Base-by-base conservation (phyloP, 1,139 yeast species). In the Sugiyamaella sp. region DNA sequence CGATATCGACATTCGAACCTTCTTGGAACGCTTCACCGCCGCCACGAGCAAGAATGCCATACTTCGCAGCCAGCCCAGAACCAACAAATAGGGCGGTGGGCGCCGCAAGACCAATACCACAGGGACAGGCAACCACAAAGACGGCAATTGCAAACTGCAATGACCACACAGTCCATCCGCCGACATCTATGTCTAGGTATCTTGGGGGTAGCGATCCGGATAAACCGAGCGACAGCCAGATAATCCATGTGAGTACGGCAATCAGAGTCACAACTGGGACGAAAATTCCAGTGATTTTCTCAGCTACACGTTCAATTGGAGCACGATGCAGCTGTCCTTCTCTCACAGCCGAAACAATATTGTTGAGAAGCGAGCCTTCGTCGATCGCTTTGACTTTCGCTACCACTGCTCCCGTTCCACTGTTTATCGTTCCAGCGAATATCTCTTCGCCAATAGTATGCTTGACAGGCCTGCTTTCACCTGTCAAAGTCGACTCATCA, bases 41-140 rank as follows among this genome's bases (percentile, higher is more conserved):
- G 32, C 93, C 93, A 63, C 85, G 79, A 1, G 87, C 90, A 46
- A 86, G 72, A 47, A 86, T 83, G n/a, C 95, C 95, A 65, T 82
- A 74, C 37, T 80, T 75, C 0, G 96, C 96, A 24, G 95, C 95
- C 17, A 87, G 78, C 1, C 96, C 95, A 10, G 95, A 84, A 16
- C 96, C 96, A 3, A 89, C 95, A 85, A 86, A 88, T 29, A 89
- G 78, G 0, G 96, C 96, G 2, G 96, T 88, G 1, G 96, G 96
- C 0, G 96, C 96, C 14, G 96, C 96, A 44, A 89, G 74, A 4
- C 96, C 96, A 46, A 89, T 77, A 1, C 96, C 96, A 76, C 96
- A 89, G 0, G 97, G 97, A 68, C 96, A 89, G 0, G 96, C 96
- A 46, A 89, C 90, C 6, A 84, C 95, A 71, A 87, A 85, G 4